phyloP scores from a whole-genome alignment of 1,284 basidiomycete genomes.

The Boletus smithii region DNA sequence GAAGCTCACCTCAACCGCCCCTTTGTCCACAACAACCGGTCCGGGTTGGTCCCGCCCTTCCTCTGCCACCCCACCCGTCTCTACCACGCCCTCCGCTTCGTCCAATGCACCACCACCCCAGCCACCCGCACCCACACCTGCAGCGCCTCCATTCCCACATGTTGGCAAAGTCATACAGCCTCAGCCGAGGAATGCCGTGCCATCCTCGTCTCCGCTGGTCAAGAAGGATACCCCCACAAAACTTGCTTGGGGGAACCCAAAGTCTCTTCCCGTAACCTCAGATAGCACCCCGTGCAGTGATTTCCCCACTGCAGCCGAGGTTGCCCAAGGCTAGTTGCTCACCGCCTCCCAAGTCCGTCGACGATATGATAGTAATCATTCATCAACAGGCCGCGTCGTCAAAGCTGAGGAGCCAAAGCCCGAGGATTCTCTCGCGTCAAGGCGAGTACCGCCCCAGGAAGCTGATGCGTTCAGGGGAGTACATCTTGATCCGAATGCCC shows the following conservation, averaged over 20 bases:
- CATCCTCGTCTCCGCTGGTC: constrained; percentile 36
- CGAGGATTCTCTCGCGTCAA: constrained; percentile 30
- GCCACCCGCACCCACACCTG: constrained; percentile 30
- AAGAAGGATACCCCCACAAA: constrained; percentile 47
- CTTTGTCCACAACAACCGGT: constrained; percentile 51
- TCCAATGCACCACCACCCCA: constrained; percentile 37
- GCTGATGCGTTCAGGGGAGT: constrained; percentile 91
- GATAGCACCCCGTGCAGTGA: constrained; percentile 51
- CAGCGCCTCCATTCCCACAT: constrained; percentile 51
- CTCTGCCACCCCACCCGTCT: constrained; percentile 57
- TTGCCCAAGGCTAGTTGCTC: constrained; percentile 63
- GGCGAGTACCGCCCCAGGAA: constrained; percentile 65
- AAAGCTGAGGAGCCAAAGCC: constrained; percentile 35
- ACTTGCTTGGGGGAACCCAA: constrained; percentile 64
- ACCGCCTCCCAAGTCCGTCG: background rate
- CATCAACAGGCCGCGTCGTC: constrained; percentile 18
- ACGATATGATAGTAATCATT: constrained; percentile 11
- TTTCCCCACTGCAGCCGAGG: constrained; percentile 92
- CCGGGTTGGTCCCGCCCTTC: constrained; percentile 76
- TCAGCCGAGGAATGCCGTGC: constrained; percentile 46
- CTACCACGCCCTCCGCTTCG: constrained; percentile 41
- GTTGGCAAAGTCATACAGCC: constrained; percentile 67
- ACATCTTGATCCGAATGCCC: constrained; percentile 86
- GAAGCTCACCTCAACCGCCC: constrained; percentile 72
- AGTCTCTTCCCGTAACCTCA: constrained; percentile 34